Conservation (phyloP, 176 grass and related monocot species). For the Melocanna baccifera region DNA sequence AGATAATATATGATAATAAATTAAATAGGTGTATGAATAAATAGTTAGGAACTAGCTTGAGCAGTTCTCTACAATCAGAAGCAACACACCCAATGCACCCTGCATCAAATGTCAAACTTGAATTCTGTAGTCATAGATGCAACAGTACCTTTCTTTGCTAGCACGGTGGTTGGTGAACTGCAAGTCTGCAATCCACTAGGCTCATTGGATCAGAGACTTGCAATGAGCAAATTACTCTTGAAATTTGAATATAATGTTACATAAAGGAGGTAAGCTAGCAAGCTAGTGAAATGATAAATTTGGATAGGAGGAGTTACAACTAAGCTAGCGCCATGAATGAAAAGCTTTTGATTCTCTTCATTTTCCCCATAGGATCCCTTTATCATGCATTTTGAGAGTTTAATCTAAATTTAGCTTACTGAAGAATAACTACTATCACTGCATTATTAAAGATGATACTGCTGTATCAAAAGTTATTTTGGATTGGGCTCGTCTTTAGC, state of each 20-base stretch:
- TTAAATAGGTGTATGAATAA: too few species aligned
- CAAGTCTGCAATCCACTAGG: background rate
- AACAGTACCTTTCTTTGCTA: background rate
- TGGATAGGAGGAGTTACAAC: slow-evolving; percentile 45
- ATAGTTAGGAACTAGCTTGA: slow-evolving; percentile 68
- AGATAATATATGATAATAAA: too few species aligned
- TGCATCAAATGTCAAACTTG: slow-evolving; percentile 26
- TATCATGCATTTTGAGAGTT: slow-evolving; percentile 68
- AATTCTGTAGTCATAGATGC: background rate
- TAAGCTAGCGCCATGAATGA: slow-evolving; percentile 49
- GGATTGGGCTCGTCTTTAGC: too few species aligned
- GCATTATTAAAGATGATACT: background rate
- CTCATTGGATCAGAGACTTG: background rate
- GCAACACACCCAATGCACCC: slow-evolving; percentile 53
- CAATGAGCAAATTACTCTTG: background rate
- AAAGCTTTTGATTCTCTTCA: slow-evolving; percentile 27
- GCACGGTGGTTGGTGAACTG: background rate
- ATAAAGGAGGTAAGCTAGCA: background rate
- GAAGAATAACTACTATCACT: background rate
- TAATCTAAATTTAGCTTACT: slow-evolving; percentile 2
- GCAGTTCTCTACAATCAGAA: slow-evolving; percentile 85
- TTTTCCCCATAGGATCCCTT: slow-evolving; percentile 49
- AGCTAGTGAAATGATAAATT: background rate
- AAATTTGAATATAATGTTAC: background rate
- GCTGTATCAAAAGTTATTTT: background rate